phyloP scores from a whole-genome alignment of 2,329 filamentous ascomycete species.

The Xylaria multiplex region DNA sequence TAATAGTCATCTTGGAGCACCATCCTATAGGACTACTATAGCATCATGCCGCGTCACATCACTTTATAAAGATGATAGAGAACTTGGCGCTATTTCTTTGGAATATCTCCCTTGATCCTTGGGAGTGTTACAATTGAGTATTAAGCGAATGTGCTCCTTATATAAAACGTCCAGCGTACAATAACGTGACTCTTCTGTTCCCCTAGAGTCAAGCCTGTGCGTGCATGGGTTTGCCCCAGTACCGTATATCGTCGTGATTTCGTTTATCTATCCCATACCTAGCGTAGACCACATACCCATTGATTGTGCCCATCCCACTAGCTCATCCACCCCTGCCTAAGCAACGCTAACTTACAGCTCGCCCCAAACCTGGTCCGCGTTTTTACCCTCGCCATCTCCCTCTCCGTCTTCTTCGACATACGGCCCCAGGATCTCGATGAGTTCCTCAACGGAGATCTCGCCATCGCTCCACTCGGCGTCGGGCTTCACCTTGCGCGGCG shows the following conservation, averaged over 20 bases:
- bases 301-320: too few relatives aligned
- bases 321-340: background rate
- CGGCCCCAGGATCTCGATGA: conserved; percentile 45
- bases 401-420: conserved; percentile 51
- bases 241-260: background rate
- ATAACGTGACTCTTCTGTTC: background rate
- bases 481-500: conserved; percentile 66
- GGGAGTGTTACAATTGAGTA: background rate
- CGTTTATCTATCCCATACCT: background rate
- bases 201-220: background rate
- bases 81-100: too few relatives aligned
- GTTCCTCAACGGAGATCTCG: conserved; percentile 45
- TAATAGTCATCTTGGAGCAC: too few relatives aligned
- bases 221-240: background rate
- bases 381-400: conserved; percentile 15
- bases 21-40: too few relatives aligned
- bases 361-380: conserved; percentile 32
- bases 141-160: conserved; percentile 16
- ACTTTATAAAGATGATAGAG: too few relatives aligned
- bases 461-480: conserved; percentile 62
- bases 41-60: too few relatives aligned
- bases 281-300: background rate
- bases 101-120: too few relatives aligned
- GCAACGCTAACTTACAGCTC: conserved; percentile 35
- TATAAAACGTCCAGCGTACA: background rate